Conservation (phyloP, 371 early-diverging fungal species). For the Rhizopus delemar region DNA sequence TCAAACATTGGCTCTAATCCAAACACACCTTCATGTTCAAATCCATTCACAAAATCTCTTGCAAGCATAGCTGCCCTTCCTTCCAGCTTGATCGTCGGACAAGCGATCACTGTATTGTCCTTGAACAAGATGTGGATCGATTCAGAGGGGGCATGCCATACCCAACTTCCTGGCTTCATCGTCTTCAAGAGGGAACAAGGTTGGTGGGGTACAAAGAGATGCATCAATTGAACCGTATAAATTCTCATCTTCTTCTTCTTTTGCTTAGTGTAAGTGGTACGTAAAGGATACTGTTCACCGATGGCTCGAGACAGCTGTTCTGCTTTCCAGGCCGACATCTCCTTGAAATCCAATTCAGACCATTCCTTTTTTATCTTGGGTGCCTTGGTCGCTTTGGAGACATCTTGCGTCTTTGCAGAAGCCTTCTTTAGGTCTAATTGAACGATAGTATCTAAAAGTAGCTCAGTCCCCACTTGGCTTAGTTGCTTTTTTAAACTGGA, state of each 20-base stretch:
- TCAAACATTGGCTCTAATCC: slow-evolving; percentile 1
- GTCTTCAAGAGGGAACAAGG: slow-evolving; percentile 10
- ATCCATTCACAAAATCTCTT: slow-evolving; percentile 79
- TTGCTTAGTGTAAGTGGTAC: slow-evolving; percentile 7
- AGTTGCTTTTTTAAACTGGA: slow-evolving; percentile 39
- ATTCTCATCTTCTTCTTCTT: slow-evolving; percentile 22
- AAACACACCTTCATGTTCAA: slow-evolving; percentile 35
- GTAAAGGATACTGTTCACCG: slow-evolving; percentile 55
- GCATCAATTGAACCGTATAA: slow-evolving; percentile 28
- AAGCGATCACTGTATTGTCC: slow-evolving; percentile 45
- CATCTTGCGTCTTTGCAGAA: slow-evolving; percentile 66
- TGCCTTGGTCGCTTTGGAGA: slow-evolving; percentile 67
- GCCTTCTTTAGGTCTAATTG: slow-evolving; percentile 58
- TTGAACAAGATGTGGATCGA: slow-evolving; percentile 49
- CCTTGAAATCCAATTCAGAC: slow-evolving; percentile 62
- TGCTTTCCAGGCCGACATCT: slow-evolving; percentile 62
- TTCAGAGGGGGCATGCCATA: slow-evolving; percentile 35
- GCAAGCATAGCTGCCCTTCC: slow-evolving; percentile 60
- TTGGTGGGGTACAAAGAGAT: slow-evolving; percentile 25
- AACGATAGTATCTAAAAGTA: slow-evolving; percentile 63
- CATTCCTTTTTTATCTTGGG: slow-evolving; percentile 68
- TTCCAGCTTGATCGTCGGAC: slow-evolving; percentile 56
- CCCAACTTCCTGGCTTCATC: slow-evolving; percentile 54
- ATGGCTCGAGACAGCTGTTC: slow-evolving; percentile 74
- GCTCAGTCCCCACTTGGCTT: slow-evolving; percentile 63